A percentile compares a stretch with the other conserved stretches of the same genome.
Conservation (phyloP, 306 rosid species). For the Delonix regia region DNA sequence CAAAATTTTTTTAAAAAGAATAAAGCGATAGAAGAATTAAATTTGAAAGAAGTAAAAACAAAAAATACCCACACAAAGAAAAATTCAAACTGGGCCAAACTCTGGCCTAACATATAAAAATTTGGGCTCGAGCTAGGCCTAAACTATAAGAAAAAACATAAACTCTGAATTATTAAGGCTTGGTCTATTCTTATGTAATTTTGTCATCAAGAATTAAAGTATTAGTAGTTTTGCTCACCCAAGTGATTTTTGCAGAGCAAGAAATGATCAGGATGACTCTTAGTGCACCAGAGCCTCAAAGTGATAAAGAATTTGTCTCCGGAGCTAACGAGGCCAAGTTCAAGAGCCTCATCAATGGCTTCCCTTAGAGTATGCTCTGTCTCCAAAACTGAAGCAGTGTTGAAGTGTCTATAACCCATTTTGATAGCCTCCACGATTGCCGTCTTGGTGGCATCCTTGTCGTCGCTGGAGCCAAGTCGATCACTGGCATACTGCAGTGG, state of each 20-base stretch:
- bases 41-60: too few relatives aligned
- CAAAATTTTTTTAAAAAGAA: too few relatives aligned
- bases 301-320: background rate
- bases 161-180: too few relatives aligned
- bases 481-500: background rate
- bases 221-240: background rate
- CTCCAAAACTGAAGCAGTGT: background rate
- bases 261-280: background rate
- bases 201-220: too few relatives aligned
- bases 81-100: too few relatives aligned
- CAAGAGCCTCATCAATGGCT: background rate
- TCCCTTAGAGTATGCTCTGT: background rate
- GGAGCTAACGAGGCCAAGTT: background rate
- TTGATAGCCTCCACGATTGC: background rate
- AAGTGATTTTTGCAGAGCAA: background rate
- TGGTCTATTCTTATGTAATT: too few relatives aligned
- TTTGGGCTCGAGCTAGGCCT: too few relatives aligned
- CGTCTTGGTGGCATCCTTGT: background rate
- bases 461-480: background rate
- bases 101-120: too few relatives aligned
- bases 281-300: constrained; percentile 4
- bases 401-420: constrained; percentile 18
- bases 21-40: too few relatives aligned
- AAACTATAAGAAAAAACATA: too few relatives aligned
- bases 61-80: too few relatives aligned